Percentiles rank a stretch among this genome's conserved stretches.
These are phyloP conservation scores for Anethum foeniculum DNA, from an alignment of 140 eudicot species.

Conservation along the genomic window DNA sequence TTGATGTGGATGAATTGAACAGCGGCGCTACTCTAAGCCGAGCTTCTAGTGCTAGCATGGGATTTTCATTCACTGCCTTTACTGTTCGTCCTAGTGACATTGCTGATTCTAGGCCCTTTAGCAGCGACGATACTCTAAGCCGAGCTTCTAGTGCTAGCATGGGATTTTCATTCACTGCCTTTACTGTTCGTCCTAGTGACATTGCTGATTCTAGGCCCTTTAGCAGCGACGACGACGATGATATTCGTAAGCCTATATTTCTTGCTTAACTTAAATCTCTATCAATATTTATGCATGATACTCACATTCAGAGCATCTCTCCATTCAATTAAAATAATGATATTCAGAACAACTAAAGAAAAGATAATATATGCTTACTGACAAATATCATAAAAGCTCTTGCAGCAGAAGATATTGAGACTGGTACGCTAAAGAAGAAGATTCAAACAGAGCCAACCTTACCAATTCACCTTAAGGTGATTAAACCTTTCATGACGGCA, in stretches of 20 bases:
- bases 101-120: constrained; percentile 59
- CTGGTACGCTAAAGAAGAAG: constrained; percentile 55
- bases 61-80: constrained; percentile 90
- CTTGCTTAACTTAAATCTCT: neutral
- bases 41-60: constrained; percentile 94
- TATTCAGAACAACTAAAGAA: neutral
- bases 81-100: constrained; percentile 83
- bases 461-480: constrained; percentile 81
- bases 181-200: constrained; percentile 77
- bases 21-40: constrained; percentile 92
- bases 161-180: constrained; percentile 93
- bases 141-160: constrained; percentile 95
- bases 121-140: constrained; percentile 81
- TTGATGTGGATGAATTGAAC: constrained; percentile 66
- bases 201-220: constrained; percentile 62
- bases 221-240: constrained; percentile 71
- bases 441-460: constrained; percentile 76
- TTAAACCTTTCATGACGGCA: neutral
- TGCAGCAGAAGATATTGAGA: constrained; percentile 92
- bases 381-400: constrained; percentile 12
- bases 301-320: neutral
- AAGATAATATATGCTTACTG: neutral
- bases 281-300: neutral
- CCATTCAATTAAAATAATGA: neutral
- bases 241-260: constrained; percentile 42